Evolutionary conservation across 257 asterid species (phyloP).

Genomic region (Forsythia viridissima): DNA sequence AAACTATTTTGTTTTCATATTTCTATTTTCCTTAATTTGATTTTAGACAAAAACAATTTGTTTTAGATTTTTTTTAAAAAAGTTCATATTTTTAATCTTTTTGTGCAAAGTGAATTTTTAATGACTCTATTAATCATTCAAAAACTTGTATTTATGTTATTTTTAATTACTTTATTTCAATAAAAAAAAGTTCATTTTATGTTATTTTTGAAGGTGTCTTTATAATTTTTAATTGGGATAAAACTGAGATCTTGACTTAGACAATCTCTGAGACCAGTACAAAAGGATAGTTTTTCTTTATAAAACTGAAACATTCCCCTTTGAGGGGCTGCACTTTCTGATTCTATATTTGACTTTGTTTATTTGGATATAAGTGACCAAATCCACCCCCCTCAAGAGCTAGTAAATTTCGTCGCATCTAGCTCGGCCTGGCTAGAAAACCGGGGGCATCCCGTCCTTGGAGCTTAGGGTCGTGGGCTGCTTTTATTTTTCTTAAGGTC

Average conservation of each 20-base stretch:
- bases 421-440: not conserved
- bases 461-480: not conserved
- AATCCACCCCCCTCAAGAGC: not conserved
- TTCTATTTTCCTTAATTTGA: too few relatives aligned
- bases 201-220: not conserved
- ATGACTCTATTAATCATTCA: too few relatives aligned
- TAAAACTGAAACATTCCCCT: constrained; percentile 45
- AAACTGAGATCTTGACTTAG: not conserved
- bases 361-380: not conserved
- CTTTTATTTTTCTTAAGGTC: not conserved
- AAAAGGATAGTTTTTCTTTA: constrained; percentile 23
- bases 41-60: too few relatives aligned
- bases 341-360: not conserved
- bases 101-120: too few relatives aligned
- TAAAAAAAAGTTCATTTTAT: not conserved
- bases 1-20: too few relatives aligned
- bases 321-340: constrained; percentile 10
- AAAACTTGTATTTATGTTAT: not conserved
- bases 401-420: not conserved
- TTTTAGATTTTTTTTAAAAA: too few relatives aligned
- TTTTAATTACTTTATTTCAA: too few relatives aligned
- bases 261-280: constrained; percentile 36
- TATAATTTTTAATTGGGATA: not conserved
- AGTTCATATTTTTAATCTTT: too few relatives aligned
- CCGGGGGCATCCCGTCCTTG: not conserved